Evolutionary conservation across 352 stramenopile genomes (phyloP), one percentile per base, ranked within the genome.

Genomic region (Blastocystis hominis): DNA sequence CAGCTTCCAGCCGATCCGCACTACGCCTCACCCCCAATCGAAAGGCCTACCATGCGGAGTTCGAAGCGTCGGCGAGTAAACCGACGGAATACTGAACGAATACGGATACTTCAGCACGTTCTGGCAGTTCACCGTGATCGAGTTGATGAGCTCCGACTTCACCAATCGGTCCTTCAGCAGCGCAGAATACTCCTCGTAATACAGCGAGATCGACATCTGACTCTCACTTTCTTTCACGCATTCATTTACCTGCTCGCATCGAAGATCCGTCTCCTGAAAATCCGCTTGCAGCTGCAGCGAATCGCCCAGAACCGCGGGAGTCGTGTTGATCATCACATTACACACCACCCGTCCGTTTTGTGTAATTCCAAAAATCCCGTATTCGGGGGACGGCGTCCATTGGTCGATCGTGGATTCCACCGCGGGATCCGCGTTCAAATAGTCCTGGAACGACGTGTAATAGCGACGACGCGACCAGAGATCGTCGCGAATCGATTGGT

Each of bases 131-230:
- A 84, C 56, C 13, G 50, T 68, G 17, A 84, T 64, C 4, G 72
- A 68, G 36, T 24, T 84, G 9, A 84, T 40, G 1, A 66, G 4
- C 34, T 84, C 72, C 20, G 46, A 66, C 72, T 44, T 66, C 17
- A 84, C 72, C 24, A 84, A 53, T 46, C 54, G 50, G 3, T 40
- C 72, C 13, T 68, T 63, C 50, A 84, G 40, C 13, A 66, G 68
- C 1, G 72, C 17, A 5, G 72, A 84, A 30, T 84, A 84, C 36
- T 84, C 72, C 36, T 84, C 72, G 46, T 84, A 84, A 47, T 68
- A 66, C 38, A 84, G 50, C 7, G 72, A 84, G 46, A 84, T 69
- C 20, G 42, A 47, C 72, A 84, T 84, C 72, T 84, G 47, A 2
- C n/a, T 24, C 30, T 53, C 30, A 50, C 24, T 30, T 30, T 30